Evolutionary conservation across 345 rosid species (phyloP).

Genomic region (Clarkia xantiana): DNA sequence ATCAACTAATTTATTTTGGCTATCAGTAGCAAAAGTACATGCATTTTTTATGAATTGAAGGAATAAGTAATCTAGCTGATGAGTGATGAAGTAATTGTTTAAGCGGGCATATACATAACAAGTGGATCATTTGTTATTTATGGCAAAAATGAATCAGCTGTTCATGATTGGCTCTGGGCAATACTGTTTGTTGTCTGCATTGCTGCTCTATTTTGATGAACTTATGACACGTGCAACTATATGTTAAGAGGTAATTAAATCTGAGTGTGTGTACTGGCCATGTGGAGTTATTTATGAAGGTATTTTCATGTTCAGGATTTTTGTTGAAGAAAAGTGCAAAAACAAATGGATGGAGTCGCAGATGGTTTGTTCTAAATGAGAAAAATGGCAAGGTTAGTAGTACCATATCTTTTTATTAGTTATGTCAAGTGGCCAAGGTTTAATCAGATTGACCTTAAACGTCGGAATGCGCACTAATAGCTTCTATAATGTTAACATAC

Average conservation of each 20-base stretch:
- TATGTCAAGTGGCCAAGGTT: too few relatives aligned
- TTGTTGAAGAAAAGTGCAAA: constrained; percentile 87
- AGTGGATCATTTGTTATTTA: not conserved
- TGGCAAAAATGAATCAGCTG: not conserved
- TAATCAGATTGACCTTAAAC: too few relatives aligned
- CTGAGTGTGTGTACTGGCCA: not conserved
- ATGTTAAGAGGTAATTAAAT: too few relatives aligned
- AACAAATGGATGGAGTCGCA: constrained; percentile 80
- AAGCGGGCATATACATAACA: not conserved
- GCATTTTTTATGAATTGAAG: too few relatives aligned
- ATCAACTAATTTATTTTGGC: too few relatives aligned
- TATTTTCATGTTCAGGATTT: constrained; percentile 43
- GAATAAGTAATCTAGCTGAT: not conserved
- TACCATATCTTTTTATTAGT: too few relatives aligned
- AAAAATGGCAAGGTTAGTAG: constrained; percentile 77
- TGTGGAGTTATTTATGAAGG: too few relatives aligned
- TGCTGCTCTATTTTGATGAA: too few relatives aligned
- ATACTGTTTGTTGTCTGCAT: not conserved
- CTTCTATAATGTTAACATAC: too few relatives aligned
- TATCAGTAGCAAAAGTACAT: too few relatives aligned
- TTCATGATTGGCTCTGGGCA: not conserved
- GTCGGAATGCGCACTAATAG: too few relatives aligned
- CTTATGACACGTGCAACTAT: too few relatives aligned
- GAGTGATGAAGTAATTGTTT: not conserved
- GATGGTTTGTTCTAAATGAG: constrained; percentile 96